A percentile compares a stretch with the other conserved stretches of the same genome.
Evolutionary conservation across 2,329 filamentous ascomycete species (phyloP).

Genomic region (Xylariaceae sp.): DNA sequence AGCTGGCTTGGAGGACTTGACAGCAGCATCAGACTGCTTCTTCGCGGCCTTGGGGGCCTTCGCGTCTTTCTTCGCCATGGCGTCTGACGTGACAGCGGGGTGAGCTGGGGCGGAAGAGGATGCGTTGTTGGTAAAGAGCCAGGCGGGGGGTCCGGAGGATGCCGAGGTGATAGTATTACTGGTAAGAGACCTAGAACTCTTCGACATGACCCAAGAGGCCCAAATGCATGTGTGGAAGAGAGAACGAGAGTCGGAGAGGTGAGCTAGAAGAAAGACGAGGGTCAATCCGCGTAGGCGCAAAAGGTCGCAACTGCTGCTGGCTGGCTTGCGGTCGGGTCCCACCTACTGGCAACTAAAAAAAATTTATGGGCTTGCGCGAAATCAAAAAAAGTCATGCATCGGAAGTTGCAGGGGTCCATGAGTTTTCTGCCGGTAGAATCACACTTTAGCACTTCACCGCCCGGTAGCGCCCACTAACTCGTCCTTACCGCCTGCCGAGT

Average conservation of each 20-base stretch:
- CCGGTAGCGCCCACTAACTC: not conserved
- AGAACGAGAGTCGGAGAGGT: not conserved
- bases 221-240: not conserved
- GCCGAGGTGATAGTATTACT: conserved; percentile 16
- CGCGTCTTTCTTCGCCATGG: conserved; percentile 28
- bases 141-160: conserved; percentile 28
- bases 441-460: conserved; percentile 5
- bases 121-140: conserved; percentile 34
- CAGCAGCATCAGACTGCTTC: conserved; percentile 10
- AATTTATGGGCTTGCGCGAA: not conserved
- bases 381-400: conserved; percentile 5
- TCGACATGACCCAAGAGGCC: conserved; percentile 19
- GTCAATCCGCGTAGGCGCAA: conserved; percentile 4
- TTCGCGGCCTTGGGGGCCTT: conserved; percentile 22
- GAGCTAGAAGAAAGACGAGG: not conserved
- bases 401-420: conserved; percentile 6
- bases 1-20: conserved; percentile 16
- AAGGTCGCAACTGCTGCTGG: not conserved
- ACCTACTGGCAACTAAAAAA: not conserved
- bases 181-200: conserved; percentile 11
- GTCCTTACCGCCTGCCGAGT: not conserved
- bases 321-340: not conserved
- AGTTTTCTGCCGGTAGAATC: conserved; percentile 10
- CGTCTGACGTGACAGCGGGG: conserved; percentile 3
- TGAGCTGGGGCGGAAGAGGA: conserved; percentile 11